These are phyloP conservation scores for Musa balbisiana DNA, from an alignment of 202 grass and related monocot genomes.

Conservation along the genomic window DNA sequence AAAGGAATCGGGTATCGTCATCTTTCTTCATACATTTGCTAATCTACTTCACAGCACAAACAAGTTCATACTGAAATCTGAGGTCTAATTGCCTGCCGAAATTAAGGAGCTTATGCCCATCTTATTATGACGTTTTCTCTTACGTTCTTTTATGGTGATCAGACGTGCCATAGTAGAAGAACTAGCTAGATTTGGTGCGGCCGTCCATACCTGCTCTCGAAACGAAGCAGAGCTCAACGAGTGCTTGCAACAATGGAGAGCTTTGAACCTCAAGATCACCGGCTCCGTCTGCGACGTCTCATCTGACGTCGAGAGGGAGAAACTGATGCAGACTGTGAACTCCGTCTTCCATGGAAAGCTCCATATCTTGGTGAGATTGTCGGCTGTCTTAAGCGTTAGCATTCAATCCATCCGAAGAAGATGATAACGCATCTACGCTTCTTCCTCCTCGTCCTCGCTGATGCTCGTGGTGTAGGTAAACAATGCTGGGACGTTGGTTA, in stretches of 20 bases:
- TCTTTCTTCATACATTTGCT: not conserved
- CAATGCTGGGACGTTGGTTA: not conserved
- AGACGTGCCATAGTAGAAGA: not conserved
- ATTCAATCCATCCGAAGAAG: not conserved
- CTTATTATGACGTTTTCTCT: not conserved
- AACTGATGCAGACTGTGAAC: not conserved
- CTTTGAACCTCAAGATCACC: not conserved
- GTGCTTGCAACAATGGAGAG: not conserved
- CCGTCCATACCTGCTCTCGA: not conserved
- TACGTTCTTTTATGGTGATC: too few relatives aligned
- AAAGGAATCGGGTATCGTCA: not conserved
- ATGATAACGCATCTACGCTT: too few relatives aligned
- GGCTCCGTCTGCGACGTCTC: not conserved
- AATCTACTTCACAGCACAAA: too few relatives aligned
- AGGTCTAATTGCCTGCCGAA: too few relatives aligned
- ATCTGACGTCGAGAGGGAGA: not conserved
- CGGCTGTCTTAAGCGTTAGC: not conserved
- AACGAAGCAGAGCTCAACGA: not conserved
- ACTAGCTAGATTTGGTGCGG: not conserved
- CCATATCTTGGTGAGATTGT: not conserved
- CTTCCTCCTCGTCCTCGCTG: too few relatives aligned
- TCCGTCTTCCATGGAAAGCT: conserved; percentile 3
- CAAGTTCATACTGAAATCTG: too few relatives aligned
- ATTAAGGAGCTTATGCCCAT: too few relatives aligned
- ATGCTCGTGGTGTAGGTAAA: not conserved